phyloP scores from a whole-genome alignment of 768 basidiomycete genomes.

The Gloeophyllum trabeum region DNA sequence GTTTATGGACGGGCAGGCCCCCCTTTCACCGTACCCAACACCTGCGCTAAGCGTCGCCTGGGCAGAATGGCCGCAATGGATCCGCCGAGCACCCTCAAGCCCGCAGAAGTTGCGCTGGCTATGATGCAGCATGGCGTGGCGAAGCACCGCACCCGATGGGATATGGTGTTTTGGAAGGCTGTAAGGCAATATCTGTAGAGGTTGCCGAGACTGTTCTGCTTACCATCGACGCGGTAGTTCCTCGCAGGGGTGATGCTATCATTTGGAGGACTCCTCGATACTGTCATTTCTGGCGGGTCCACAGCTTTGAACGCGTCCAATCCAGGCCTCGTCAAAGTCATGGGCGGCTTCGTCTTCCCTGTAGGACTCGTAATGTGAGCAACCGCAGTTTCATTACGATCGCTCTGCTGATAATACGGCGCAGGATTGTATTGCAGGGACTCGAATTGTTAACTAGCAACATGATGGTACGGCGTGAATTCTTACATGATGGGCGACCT shows the following conservation, averaged over 20 bases:
- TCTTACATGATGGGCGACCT: background rate
- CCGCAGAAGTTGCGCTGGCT: constrained; percentile 41
- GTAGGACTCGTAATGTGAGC: constrained; percentile 67
- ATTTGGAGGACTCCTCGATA: constrained; percentile 55
- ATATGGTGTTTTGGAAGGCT: constrained; percentile 56
- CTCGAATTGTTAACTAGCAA: constrained; percentile 66
- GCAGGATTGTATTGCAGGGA: constrained; percentile 63
- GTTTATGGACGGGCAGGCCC: background rate
- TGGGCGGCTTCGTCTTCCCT: constrained; percentile 63
- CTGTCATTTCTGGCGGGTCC: constrained; percentile 52
- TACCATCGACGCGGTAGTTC: constrained; percentile 27
- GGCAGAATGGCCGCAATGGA: constrained; percentile 3
- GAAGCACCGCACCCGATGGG: constrained; percentile 56
- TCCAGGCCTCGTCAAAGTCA: constrained; percentile 56
- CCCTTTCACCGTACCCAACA: background rate
- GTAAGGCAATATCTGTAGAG: constrained; percentile 25
- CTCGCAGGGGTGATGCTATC: constrained; percentile 65
- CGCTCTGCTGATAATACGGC: background rate
- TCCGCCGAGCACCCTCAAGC: constrained; percentile 38
- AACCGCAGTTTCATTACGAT: background rate
- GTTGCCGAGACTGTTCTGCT: background rate
- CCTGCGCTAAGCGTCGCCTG: background rate
- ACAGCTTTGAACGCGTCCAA: constrained; percentile 35
- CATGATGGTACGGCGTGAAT: constrained; percentile 45
- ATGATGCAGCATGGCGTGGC: constrained; percentile 45